Evolutionary conservation across 108 stramenopile genomes (phyloP).

Genomic region (Cyclotella distinguenda): DNA sequence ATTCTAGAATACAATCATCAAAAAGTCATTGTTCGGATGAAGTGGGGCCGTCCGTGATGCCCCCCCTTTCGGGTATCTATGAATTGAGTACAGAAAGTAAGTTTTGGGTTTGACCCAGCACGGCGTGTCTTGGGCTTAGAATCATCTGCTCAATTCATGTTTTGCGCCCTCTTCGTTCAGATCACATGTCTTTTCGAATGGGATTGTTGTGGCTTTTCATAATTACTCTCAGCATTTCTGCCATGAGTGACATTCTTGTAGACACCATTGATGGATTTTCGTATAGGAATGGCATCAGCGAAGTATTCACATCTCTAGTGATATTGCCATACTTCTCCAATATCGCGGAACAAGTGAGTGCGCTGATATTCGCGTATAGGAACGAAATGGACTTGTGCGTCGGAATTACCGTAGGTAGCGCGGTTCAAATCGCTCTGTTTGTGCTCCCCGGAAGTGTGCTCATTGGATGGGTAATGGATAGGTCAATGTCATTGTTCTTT

Average conservation of each 20-base stretch:
- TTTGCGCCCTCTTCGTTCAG: no score
- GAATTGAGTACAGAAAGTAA: constrained; percentile 30
- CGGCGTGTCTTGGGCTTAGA: no score
- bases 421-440: constrained; percentile 93
- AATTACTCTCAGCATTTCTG: constrained; percentile 85
- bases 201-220: constrained; percentile 89
- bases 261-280: constrained; percentile 96
- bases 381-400: constrained; percentile 98
- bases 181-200: constrained; percentile 71
- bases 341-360: constrained; percentile 96
- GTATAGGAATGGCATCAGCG: constrained; percentile 61
- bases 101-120: background rate
- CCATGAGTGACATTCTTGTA: constrained; percentile 92
- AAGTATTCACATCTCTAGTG: constrained; percentile 93
- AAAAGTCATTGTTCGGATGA: constrained; percentile 57
- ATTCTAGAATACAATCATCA: background rate
- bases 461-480: constrained; percentile 88
- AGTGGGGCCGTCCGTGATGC: constrained; percentile 16
- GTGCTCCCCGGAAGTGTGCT: constrained; percentile 94
- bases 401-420: constrained; percentile 94
- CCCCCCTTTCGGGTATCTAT: constrained; percentile 1
- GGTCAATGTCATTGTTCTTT: constrained; percentile 84
- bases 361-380: constrained; percentile 89
- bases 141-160: no score
- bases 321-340: constrained; percentile 97